Evolutionary conservation across 352 stramenopile species (phyloP).

Genomic region (Phytophthora hibernalis): DNA sequence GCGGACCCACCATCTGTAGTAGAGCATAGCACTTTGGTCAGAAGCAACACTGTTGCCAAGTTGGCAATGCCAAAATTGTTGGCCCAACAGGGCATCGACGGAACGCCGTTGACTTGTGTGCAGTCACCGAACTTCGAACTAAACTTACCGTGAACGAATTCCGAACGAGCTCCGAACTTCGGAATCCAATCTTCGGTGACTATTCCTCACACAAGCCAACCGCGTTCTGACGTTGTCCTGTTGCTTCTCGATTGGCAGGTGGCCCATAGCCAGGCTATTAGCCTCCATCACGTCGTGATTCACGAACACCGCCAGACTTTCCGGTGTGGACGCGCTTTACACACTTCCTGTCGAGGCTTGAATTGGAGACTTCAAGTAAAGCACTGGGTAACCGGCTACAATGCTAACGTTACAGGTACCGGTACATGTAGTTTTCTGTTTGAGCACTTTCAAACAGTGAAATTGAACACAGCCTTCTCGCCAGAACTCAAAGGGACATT

Average conservation of each 20-base stretch:
- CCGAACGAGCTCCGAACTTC: too few species aligned
- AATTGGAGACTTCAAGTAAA: neutral
- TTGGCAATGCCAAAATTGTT: too few species aligned
- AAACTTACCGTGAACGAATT: too few species aligned
- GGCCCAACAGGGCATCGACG: too few species aligned
- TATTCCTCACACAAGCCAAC: neutral
- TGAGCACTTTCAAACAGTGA: neutral
- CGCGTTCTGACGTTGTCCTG: constrained; percentile 6
- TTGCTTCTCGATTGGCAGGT: neutral
- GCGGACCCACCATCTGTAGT: too few species aligned
- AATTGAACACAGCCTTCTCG: neutral
- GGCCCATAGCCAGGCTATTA: too few species aligned
- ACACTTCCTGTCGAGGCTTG: neutral
- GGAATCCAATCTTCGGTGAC: too few species aligned
- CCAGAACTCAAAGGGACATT: too few species aligned
- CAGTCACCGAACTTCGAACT: too few species aligned
- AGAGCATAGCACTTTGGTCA: neutral
- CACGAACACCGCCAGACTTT: constrained; percentile 1
- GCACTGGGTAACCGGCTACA: neutral
- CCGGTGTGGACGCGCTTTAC: constrained; percentile 3
- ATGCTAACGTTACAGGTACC: too few species aligned
- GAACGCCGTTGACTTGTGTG: too few species aligned
- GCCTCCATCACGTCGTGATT: neutral
- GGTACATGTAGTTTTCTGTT: neutral
- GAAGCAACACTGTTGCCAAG: too few species aligned